A percentile compares a stretch with the other conserved stretches of the same genome.
Conservation (phyloP, 805 yeast species). For the Osmozyma mogii region DNA sequence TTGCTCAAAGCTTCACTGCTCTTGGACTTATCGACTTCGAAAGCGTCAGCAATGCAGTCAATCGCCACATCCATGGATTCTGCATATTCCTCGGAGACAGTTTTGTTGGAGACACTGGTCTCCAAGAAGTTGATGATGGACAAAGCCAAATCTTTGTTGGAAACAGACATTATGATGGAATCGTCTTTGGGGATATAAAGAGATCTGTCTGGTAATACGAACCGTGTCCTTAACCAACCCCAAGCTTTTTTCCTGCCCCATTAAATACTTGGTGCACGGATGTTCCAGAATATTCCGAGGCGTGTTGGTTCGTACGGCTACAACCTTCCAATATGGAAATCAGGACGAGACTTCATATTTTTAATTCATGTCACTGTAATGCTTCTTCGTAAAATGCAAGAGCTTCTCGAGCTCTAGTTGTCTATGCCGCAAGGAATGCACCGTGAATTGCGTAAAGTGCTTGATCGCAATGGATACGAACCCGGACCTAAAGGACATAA, state of each 20-base stretch:
- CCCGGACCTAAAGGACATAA: conserved; percentile 41
- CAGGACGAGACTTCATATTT: too few species aligned
- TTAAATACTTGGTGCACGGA: too few species aligned
- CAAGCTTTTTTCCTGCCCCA: too few species aligned
- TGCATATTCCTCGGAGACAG: conserved; percentile 65
- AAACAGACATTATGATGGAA: conserved; percentile 39
- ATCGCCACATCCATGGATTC: conserved; percentile 92
- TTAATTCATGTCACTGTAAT: too few species aligned
- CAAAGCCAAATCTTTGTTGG: conserved; percentile 61
- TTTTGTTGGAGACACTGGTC: conserved; percentile 48
- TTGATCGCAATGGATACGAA: conserved; percentile 32
- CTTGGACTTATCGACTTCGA: conserved; percentile 51
- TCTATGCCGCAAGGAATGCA: neutral
- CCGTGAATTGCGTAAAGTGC: neutral
- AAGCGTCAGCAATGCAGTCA: conserved; percentile 87
- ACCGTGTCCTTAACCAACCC: too few species aligned
- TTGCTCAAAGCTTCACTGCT: conserved; percentile 27
- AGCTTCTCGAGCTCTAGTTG: too few species aligned
- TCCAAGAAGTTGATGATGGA: conserved; percentile 69
- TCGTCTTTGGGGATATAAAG: too few species aligned
- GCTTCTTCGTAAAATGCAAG: too few species aligned
- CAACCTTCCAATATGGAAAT: too few species aligned
- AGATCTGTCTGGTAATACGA: too few species aligned
- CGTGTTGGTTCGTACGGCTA: too few species aligned
- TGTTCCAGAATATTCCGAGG: too few species aligned